A percentile compares a stretch with the other conserved stretches of the same genome.
Evolutionary conservation across 176 grass and related monocot species (phyloP).

Genomic region (Musa acuminata): DNA sequence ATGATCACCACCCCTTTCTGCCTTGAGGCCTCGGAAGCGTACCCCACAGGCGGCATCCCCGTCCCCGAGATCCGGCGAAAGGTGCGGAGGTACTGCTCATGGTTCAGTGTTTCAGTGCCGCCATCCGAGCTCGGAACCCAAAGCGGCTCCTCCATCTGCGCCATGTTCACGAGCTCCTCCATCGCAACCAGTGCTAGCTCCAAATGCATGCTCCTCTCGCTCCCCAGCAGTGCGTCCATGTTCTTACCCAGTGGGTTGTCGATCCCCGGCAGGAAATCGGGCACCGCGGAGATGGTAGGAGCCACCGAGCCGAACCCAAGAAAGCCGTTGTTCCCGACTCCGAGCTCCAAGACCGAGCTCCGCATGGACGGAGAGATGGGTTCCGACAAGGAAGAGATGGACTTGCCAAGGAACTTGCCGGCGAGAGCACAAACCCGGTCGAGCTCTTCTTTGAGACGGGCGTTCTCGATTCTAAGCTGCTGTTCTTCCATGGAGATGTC

Average conservation of each 20-base stretch:
- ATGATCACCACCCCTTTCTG: constrained; percentile 61
- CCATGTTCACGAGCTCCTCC: constrained; percentile 82
- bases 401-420: constrained; percentile 75
- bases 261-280: constrained; percentile 32
- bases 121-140: constrained; percentile 41
- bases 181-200: constrained; percentile 81
- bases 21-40: constrained; percentile 57
- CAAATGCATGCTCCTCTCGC: constrained; percentile 50
- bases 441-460: constrained; percentile 90
- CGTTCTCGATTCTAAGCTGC: constrained; percentile 90
- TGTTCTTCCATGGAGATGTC: constrained; percentile 88
- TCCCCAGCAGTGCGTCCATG: constrained; percentile 18
- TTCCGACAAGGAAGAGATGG: constrained; percentile 38
- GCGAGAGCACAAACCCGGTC: constrained; percentile 82
- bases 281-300: constrained; percentile 31
- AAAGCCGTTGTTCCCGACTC: constrained; percentile 40
- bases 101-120: constrained; percentile 45
- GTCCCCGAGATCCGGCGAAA: constrained; percentile 44
- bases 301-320: constrained; percentile 40
- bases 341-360: constrained; percentile 65
- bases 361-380: constrained; percentile 21
- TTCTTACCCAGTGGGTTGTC: constrained; percentile 11
- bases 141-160: constrained; percentile 72
- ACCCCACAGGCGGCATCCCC: constrained; percentile 41
- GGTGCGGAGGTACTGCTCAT: constrained; percentile 52